A percentile compares a stretch with the other conserved stretches of the same genome.
phyloP scores from a whole-genome alignment of 208 protist genomes.

The Trypanosoma brucei region DNA sequence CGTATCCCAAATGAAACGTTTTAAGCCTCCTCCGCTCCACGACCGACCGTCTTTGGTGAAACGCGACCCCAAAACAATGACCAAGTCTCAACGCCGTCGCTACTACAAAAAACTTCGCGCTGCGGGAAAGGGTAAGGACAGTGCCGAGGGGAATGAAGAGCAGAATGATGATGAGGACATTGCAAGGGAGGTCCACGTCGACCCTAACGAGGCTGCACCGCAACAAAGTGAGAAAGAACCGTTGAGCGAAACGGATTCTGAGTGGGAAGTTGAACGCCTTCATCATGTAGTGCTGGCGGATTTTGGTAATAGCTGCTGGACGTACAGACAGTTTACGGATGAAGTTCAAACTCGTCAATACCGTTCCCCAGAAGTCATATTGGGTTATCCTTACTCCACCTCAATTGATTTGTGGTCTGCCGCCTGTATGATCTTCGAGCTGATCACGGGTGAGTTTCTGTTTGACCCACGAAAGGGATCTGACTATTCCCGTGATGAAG shows the following conservation, averaged over 20 bases:
- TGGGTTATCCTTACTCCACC: constrained; percentile 80
- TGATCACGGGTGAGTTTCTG: constrained; percentile 92
- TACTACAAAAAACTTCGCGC: constrained; percentile 86
- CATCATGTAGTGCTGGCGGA: constrained; percentile 95
- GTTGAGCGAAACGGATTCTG: constrained; percentile 72
- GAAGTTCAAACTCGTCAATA: constrained; percentile 93
- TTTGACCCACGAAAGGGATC: constrained; percentile 92
- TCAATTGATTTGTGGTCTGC: constrained; percentile 91
- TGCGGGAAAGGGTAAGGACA: constrained; percentile 16
- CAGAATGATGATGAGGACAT: constrained; percentile 1
- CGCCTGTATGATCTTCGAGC: constrained; percentile 93
- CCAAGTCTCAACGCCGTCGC: constrained; percentile 87
- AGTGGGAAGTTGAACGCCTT: constrained; percentile 81
- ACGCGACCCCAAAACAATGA: constrained; percentile 86
- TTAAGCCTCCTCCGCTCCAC: constrained; percentile 65
- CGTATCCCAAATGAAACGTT: constrained; percentile 83
- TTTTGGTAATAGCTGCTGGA: constrained; percentile 98
- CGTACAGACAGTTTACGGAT: constrained; percentile 95
- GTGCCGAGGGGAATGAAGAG: not conserved
- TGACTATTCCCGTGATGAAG: constrained; percentile 86
- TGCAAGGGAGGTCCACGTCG: constrained; percentile 7
- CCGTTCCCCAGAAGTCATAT: constrained; percentile 90
- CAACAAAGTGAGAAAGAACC: constrained; percentile 26
- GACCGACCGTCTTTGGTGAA: constrained; percentile 72
- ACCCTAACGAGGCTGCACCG: constrained; percentile 2